Evolutionary conservation across 1,284 basidiomycete species (phyloP).

Genomic region (Ustilago xerochloae): DNA sequence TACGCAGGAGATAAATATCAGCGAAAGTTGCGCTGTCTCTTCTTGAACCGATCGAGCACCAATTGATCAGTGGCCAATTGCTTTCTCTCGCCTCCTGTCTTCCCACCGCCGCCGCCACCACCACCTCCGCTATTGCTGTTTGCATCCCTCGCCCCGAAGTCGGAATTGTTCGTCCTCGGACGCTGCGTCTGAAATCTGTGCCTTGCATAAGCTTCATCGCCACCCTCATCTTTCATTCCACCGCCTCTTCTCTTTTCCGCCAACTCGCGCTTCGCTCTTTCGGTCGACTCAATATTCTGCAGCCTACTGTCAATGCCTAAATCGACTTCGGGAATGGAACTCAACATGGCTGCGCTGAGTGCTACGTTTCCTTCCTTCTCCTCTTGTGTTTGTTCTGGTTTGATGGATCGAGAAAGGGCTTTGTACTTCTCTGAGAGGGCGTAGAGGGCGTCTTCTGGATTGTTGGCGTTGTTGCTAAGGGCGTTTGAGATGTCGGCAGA

Average conservation of each 20-base stretch:
- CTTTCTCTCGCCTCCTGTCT: constrained; percentile 71
- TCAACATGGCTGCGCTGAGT: constrained; percentile 91
- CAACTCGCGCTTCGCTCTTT: constrained; percentile 88
- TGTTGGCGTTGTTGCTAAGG: constrained; percentile 64
- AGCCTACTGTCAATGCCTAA: constrained; percentile 93
- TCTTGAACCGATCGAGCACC: constrained; percentile 73
- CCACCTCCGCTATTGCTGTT: not conserved
- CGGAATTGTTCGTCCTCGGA: not conserved
- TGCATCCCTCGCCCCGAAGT: not conserved
- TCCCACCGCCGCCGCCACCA: too few relatives aligned
- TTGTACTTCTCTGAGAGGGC: constrained; percentile 78
- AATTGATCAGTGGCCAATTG: constrained; percentile 91
- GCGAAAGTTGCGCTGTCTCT: constrained; percentile 33
- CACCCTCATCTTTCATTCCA: constrained; percentile 71
- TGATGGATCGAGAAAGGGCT: constrained; percentile 67
- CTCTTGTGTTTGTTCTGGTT: constrained; percentile 71
- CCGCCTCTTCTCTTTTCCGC: constrained; percentile 76
- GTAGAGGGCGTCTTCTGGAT: constrained; percentile 85
- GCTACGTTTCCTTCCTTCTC: constrained; percentile 90
- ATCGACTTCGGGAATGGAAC: constrained; percentile 93
- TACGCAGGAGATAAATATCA: not conserved
- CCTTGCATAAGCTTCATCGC: constrained; percentile 81
- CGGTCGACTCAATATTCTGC: constrained; percentile 95
- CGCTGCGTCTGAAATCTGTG: constrained; percentile 73
- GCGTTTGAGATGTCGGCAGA: not conserved